Evolutionary conservation across 306 rosid species (phyloP).

Genomic region (Hippophae gyantsensis): DNA sequence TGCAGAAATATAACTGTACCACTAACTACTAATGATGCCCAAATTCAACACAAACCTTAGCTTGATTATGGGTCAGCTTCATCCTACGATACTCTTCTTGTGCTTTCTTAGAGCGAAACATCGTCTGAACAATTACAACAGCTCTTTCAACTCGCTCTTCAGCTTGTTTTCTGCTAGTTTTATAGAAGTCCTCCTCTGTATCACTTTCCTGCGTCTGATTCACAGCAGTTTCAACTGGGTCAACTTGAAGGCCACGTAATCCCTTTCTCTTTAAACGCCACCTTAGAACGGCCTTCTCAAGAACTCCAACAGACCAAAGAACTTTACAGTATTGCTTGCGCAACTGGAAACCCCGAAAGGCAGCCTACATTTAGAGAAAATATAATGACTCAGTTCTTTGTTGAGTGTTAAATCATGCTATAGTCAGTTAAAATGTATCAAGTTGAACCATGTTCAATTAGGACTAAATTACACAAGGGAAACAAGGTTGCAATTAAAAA

Average conservation of each 20-base stretch:
- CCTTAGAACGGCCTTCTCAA: conserved; percentile 82
- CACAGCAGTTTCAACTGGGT: conserved; percentile 17
- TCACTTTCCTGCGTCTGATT: conserved; percentile 40
- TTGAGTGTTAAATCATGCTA: background rate
- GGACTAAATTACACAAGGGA: too few species aligned
- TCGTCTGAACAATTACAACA: conserved; percentile 66
- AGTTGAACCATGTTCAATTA: too few species aligned
- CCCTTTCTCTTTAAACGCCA: conserved; percentile 93
- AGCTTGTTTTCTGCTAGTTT: conserved; percentile 67
- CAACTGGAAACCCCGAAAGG: conserved; percentile 64
- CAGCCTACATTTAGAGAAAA: conserved; percentile 55
- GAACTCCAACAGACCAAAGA: conserved; percentile 81
- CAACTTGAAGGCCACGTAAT: conserved; percentile 71
- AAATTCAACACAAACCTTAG: conserved; percentile 37
- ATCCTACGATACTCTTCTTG: conserved; percentile 83
- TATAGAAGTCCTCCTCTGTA: conserved; percentile 71
- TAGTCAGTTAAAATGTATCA: background rate
- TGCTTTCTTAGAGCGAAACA: conserved; percentile 92
- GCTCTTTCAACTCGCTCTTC: conserved; percentile 72
- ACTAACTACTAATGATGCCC: background rate
- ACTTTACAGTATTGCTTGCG: conserved; percentile 75
- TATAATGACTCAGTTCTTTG: conserved; percentile 15
- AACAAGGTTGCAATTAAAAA: too few species aligned
- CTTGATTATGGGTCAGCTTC: conserved; percentile 65
- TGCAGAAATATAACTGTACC: conserved; percentile 1